Percentiles rank a stretch among this genome's conserved stretches.
These are phyloP conservation scores for Rhodosporidiobolus sp. DNA, from an alignment of 768 basidiomycete species.

Conservation along the genomic window DNA sequence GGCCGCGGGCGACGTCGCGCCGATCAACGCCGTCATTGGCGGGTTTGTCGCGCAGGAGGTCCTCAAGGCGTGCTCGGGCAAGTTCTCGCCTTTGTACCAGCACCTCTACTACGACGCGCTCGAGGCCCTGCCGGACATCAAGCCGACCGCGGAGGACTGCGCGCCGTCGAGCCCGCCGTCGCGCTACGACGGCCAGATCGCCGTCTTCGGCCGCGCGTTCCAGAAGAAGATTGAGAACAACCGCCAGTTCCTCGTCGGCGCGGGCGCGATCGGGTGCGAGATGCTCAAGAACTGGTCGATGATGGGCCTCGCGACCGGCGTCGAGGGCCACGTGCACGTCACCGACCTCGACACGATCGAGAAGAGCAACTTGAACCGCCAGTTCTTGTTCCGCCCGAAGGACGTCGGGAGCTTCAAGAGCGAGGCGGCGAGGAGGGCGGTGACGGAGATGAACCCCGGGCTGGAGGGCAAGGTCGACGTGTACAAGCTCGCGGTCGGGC, in stretches of 20 bases:
- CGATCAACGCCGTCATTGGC: conserved; percentile 87
- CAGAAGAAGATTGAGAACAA: conserved; percentile 85
- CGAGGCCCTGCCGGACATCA: conserved; percentile 74
- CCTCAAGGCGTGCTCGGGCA: conserved; percentile 92
- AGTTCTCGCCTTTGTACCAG: conserved; percentile 95
- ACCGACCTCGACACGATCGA: conserved; percentile 99
- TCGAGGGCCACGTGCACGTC: conserved; percentile 77
- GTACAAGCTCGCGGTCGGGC: conserved; percentile 89
- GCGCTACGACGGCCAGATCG: conserved; percentile 91
- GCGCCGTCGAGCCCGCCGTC: conserved; percentile 64
- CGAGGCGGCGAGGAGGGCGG: conserved; percentile 85
- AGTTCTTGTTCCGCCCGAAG: conserved; percentile 95
- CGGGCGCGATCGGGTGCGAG: conserved; percentile 99
- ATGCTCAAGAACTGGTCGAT: conserved; percentile 99
- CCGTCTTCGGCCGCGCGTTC: conserved; percentile 89
- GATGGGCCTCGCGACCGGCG: conserved; percentile 86
- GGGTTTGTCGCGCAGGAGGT: conserved; percentile 98
- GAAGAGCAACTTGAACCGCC: conserved; percentile 96
- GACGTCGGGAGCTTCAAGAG: conserved; percentile 97
- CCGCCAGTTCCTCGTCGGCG: conserved; percentile 92
- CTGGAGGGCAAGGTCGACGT: conserved; percentile 77
- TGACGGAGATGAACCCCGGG: conserved; percentile 92
- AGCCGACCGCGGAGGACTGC: conserved; percentile 68
- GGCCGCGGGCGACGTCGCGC: conserved; percentile 82
- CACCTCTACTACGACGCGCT: conserved; percentile 96